These are phyloP conservation scores for Auxenochlorella protothecoides DNA, from an alignment of 139 green algal species.

Conservation along the genomic window DNA sequence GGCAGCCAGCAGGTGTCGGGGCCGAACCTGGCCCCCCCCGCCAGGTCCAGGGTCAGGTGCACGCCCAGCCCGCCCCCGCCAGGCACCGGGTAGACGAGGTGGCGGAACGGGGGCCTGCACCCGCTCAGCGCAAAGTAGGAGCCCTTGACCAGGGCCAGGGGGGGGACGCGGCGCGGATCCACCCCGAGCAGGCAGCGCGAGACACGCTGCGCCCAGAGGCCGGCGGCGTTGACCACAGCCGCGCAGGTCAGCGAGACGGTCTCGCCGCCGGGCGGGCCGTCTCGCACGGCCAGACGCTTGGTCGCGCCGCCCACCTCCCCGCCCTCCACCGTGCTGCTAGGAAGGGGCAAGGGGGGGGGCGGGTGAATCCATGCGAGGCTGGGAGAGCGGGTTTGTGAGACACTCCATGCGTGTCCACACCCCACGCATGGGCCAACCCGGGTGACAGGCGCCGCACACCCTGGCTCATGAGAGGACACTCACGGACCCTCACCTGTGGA, in stretches of 20 bases:
- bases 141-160: slow-evolving; percentile 45
- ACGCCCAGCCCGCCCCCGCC: slow-evolving; percentile 69
- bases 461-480: no score
- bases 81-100: slow-evolving; percentile 78
- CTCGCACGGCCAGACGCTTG: slow-evolving; percentile 29
- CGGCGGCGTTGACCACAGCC: slow-evolving; percentile 52
- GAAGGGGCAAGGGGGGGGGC: no score
- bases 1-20: slow-evolving; percentile 46
- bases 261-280: slow-evolving; percentile 22
- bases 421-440: no score
- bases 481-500: slow-evolving; percentile 15
- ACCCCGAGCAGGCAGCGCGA: slow-evolving; percentile 29
- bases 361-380: no score
- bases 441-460: no score
- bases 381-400: no score
- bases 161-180: slow-evolving; percentile 30
- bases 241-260: slow-evolving; percentile 12
- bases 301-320: slow-evolving; percentile 10
- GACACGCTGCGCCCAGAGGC: slow-evolving; percentile 32
- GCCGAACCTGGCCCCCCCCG: slow-evolving; percentile 64
- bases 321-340: slow-evolving; percentile 7
- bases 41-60: slow-evolving; percentile 82
- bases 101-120: slow-evolving; percentile 45
- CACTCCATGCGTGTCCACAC: no score
- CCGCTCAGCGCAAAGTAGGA: slow-evolving; percentile 38